Conservation (phyloP, 106 monocot species). For the Amphibolis antarctica region DNA sequence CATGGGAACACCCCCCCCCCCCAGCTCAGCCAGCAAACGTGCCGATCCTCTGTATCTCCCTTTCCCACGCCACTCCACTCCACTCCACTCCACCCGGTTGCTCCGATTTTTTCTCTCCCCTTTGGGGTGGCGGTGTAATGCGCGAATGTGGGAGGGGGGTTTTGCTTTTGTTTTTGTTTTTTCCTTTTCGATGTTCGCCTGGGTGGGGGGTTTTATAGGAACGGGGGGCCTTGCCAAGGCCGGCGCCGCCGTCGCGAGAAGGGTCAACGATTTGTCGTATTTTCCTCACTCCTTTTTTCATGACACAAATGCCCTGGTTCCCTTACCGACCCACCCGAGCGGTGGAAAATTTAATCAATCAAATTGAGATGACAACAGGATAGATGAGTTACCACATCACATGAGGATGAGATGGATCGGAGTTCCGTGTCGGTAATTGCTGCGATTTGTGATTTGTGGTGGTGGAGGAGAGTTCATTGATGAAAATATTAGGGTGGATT, state of each 20-base stretch:
- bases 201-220: conserved; percentile 1
- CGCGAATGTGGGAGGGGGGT: not conserved
- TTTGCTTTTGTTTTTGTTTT: no score
- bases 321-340: no score
- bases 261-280: conserved; percentile 3
- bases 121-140: not conserved
- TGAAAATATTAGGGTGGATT: no score
- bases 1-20: not conserved
- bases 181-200: no score
- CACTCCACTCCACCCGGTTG: not conserved
- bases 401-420: no score
- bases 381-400: no score
- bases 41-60: not conserved
- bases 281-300: not conserved
- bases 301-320: no score
- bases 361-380: no score
- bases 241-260: conserved; percentile 2
- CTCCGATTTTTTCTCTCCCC: not conserved
- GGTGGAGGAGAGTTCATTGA: no score
- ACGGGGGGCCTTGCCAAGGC: not conserved
- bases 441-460: no score
- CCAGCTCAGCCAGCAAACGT: not conserved
- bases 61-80: not conserved
- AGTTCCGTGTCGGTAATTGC: no score
- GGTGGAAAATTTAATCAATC: no score